A percentile compares a stretch with the other conserved stretches of the same genome.
Conservation (phyloP, 106 monocot species). For the Dendrobium catenatum region DNA sequence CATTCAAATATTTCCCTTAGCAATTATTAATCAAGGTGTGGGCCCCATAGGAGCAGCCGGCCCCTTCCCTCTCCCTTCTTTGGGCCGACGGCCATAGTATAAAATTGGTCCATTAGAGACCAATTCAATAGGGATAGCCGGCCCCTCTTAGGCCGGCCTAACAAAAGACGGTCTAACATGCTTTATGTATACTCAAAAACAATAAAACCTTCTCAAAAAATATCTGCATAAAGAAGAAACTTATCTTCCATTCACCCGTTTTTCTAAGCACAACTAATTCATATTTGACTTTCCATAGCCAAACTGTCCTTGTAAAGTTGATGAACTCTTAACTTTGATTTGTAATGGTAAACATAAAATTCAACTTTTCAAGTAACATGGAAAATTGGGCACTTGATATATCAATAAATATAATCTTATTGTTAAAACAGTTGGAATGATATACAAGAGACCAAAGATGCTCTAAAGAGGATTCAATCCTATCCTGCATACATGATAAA, state of each 20-base stretch:
- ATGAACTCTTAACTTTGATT: background rate
- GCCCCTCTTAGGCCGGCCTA: too few species aligned
- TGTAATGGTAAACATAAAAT: background rate
- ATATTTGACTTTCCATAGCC: background rate
- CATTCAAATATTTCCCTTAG: too few species aligned
- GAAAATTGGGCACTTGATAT: background rate
- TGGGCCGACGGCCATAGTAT: too few species aligned
- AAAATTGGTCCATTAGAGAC: too few species aligned
- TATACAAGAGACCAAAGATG: background rate
- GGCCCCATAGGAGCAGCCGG: too few species aligned
- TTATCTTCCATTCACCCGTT: background rate
- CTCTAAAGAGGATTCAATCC: background rate
- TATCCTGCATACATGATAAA: background rate
- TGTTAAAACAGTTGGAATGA: background rate
- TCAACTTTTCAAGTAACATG: background rate
- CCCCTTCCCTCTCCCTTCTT: too few species aligned
- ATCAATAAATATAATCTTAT: background rate
- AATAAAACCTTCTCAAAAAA: background rate
- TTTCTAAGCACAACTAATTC: background rate
- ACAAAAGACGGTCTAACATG: background rate
- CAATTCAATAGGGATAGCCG: too few species aligned
- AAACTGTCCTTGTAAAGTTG: background rate
- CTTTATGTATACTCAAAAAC: background rate
- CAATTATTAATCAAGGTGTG: too few species aligned
- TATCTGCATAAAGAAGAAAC: background rate